Conservation (phyloP, 805 yeast genomes). For the Zygoascus bituminiphila region DNA sequence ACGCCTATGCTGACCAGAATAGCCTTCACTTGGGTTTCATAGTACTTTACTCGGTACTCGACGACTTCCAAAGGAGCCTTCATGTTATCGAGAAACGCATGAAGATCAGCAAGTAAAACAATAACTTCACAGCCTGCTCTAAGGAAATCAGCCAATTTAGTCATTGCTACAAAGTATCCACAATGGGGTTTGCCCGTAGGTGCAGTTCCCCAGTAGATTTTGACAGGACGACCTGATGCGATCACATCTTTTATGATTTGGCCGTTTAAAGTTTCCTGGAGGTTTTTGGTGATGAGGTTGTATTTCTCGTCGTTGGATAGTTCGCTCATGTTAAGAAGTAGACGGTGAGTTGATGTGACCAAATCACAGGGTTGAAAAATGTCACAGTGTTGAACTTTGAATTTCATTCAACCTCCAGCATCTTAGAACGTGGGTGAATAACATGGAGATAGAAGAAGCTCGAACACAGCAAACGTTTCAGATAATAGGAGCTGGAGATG, state of each 20-base stretch:
- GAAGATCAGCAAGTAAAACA: conserved; percentile 87
- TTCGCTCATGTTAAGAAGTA: not conserved
- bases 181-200: conserved; percentile 99
- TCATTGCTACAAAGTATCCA: conserved; percentile 98
- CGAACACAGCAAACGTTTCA: not conserved
- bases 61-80: conserved; percentile 95
- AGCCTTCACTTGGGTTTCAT: conserved; percentile 75
- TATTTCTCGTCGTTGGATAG: conserved; percentile 29
- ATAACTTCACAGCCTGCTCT: conserved; percentile 94
- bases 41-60: conserved; percentile 79
- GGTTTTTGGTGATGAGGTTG: conserved; percentile 69
- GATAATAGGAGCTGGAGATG: not conserved
- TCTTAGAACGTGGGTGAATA: not conserved
- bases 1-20: conserved; percentile 81
- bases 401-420: not conserved
- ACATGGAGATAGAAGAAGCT: not conserved
- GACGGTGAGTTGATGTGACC: not conserved
- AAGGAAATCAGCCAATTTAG: conserved; percentile 87
- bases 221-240: conserved; percentile 73
- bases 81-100: conserved; percentile 96
- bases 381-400: conserved; percentile 1
- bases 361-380: not conserved
- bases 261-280: conserved; percentile 86
- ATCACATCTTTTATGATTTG: conserved; percentile 79
- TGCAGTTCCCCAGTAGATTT: conserved; percentile 98